phyloP scores from a whole-genome alignment of 176 grass and related monocot species.

The Aegilops sharonensis region DNA sequence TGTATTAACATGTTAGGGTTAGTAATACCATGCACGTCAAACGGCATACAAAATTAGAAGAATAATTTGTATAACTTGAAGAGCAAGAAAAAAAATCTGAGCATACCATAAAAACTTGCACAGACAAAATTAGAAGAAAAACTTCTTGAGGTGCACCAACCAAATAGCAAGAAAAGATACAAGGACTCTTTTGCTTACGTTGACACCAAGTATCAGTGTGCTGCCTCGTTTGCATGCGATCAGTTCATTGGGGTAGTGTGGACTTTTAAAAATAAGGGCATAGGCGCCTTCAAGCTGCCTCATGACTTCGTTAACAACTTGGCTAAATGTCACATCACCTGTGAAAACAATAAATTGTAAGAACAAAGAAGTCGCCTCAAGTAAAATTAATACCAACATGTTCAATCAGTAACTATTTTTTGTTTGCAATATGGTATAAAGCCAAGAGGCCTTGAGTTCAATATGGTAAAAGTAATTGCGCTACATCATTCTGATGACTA shows the following conservation, averaged over 20 bases:
- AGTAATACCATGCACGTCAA: background rate
- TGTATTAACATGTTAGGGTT: background rate
- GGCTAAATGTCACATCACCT: conserved; percentile 86
- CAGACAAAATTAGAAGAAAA: no score
- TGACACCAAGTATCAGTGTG: conserved; percentile 85
- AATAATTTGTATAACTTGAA: no score
- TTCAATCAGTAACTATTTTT: background rate
- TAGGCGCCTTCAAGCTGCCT: conserved; percentile 98
- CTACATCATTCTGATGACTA: no score
- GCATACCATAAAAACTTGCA: conserved; percentile 10
- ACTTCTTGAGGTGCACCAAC: background rate
- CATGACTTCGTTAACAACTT: conserved; percentile 97
- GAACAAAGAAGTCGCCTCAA: background rate
- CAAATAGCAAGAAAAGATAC: background rate
- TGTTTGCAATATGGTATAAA: background rate
- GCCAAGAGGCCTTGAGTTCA: no score
- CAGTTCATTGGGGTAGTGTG: conserved; percentile 91
- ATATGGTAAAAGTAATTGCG: no score
- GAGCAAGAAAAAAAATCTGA: background rate
- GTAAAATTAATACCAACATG: background rate
- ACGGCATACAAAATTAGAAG: background rate
- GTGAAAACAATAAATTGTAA: conserved; percentile 15
- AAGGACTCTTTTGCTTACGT: conserved; percentile 59
- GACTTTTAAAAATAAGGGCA: conserved; percentile 94
- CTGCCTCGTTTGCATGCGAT: conserved; percentile 91